Percentiles rank a stretch among this genome's conserved stretches.
These are phyloP conservation scores for Fusarium falciforme DNA, from an alignment of 2,329 filamentous ascomycete species.

Conservation along the genomic window DNA sequence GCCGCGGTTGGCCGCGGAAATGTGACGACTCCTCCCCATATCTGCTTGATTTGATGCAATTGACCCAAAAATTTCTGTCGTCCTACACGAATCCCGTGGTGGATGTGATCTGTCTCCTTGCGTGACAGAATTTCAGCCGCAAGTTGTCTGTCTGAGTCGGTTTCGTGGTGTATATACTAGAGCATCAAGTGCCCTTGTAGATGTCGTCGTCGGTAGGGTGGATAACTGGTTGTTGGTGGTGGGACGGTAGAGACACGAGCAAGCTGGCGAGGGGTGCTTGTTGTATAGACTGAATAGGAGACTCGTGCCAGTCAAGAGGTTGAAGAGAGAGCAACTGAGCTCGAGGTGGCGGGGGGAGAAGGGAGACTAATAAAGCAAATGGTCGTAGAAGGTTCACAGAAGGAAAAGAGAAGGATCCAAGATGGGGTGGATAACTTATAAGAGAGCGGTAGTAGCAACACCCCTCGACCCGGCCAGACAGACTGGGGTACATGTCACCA, in stretches of 20 bases:
- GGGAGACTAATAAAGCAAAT: constrained; percentile 36
- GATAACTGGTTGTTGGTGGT: not conserved
- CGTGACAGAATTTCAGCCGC: not conserved
- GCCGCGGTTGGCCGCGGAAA: constrained; percentile 38
- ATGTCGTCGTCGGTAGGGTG: constrained; percentile 22
- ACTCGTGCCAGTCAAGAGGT: constrained; percentile 15
- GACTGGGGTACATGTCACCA: constrained; percentile 44
- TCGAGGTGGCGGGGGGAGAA: constrained; percentile 28
- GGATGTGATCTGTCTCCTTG: not conserved
- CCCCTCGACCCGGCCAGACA: constrained; percentile 32
- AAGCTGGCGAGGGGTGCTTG: not conserved
- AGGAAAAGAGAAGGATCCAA: constrained; percentile 42
- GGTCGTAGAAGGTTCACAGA: constrained; percentile 42
- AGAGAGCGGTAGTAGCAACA: constrained; percentile 41
- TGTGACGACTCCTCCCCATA: constrained; percentile 46
- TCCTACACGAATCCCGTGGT: constrained; percentile 3
- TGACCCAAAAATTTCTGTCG: constrained; percentile 10
- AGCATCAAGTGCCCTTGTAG: constrained; percentile 14
- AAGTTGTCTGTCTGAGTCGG: constrained; percentile 17
- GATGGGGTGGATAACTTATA: constrained; percentile 51
- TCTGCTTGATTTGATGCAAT: constrained; percentile 25
- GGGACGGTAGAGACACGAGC: not conserved
- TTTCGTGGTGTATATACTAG: constrained; percentile 3
- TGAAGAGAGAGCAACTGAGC: constrained; percentile 17
- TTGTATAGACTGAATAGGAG: not conserved